Evolutionary conservation across 352 stramenopile genomes (phyloP), one percentile per base, ranked within the genome.

Genomic region (Phytophthora pisi): DNA sequence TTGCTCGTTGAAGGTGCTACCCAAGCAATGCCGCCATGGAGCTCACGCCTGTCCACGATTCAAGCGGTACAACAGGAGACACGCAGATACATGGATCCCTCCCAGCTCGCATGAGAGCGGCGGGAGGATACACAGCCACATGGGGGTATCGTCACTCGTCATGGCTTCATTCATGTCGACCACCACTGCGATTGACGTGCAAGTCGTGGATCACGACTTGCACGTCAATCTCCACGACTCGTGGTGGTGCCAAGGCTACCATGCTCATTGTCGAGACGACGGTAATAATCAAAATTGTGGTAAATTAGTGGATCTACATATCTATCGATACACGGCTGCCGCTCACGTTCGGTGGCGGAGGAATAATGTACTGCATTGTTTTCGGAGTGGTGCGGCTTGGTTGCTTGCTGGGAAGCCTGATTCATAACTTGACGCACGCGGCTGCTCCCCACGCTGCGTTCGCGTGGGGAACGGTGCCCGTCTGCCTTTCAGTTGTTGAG

Each of bases 401-500:
- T 16, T 42, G 9, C 34, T 58, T 53, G 57, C 24, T 46, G 43
- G 28, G 24, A 56, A 55, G 38, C 57, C 42, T 67, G 57, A 50
- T 62, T 70, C 42, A 62, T 65, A 56, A 47, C 53, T 75, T 68
- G 47, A 66, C 49, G 52, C 53, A 50, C 24, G 34, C 28, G n/a
- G 18, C 20, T 60, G 31, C 43, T 72, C 31, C 52, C 58, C 36
- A 64, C 58, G 58, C 54, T 74, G 58, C 26, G 52, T 68, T 66
- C 53, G 54, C 36, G 45, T 56, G 58, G n/a, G 18, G 38, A 53
- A 51, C 50, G 13, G 18, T 64, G 31, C 16, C 26, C 36, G 11
- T 38, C 13, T 40, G 36, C 34, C 49, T 30, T 38, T 68, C 75
- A 82, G 68, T 79, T 87, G 55, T 86, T 81, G 40, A 92, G 62